phyloP scores from a whole-genome alignment of 2,329 filamentous ascomycete genomes.

The Pseudogymnoascus sp. region DNA sequence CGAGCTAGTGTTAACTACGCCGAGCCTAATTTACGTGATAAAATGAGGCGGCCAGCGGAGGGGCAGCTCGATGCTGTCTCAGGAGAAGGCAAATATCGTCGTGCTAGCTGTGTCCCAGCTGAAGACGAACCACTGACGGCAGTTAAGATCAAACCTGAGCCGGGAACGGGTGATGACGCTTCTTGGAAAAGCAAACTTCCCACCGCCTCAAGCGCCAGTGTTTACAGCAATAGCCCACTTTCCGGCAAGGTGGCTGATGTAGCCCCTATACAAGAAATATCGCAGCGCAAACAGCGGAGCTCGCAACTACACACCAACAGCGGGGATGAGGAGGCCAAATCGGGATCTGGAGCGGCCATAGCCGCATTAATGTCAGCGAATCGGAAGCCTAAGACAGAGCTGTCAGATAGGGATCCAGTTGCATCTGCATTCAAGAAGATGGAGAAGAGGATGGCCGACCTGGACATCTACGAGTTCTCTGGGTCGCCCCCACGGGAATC shows the following conservation, averaged over 20 bases:
- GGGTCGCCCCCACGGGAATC: conserved; percentile 18
- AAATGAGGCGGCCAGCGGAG: conserved; percentile 77
- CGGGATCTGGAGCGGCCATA: conserved; percentile 22
- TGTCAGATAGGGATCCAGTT: conserved; percentile 19
- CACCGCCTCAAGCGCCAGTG: conserved; percentile 18
- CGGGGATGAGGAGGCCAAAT: background rate
- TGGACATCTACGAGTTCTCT: conserved; percentile 27
- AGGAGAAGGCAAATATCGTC: conserved; percentile 48
- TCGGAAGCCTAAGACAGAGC: conserved; percentile 23
- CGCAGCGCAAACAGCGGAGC: conserved; percentile 27
- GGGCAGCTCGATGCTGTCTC: conserved; percentile 68
- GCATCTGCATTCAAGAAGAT: conserved; percentile 9
- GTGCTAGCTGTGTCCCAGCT: conserved; percentile 22
- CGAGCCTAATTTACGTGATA: conserved; percentile 72
- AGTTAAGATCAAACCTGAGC: conserved; percentile 25
- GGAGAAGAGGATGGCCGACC: conserved; percentile 19
- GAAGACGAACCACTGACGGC: conserved; percentile 20
- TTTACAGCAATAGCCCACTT: conserved; percentile 28
- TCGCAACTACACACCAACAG: conserved; percentile 23
- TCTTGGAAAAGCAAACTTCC: conserved; percentile 26
- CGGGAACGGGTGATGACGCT: conserved; percentile 22
- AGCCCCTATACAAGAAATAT: conserved; percentile 23
- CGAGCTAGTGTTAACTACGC: conserved; percentile 70
- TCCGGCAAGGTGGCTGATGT: conserved; percentile 22
- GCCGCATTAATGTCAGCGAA: conserved; percentile 26